These are phyloP conservation scores for Thinopyrum elongatum DNA, from an alignment of 176 grass and related monocot genomes.

Conservation along the genomic window DNA sequence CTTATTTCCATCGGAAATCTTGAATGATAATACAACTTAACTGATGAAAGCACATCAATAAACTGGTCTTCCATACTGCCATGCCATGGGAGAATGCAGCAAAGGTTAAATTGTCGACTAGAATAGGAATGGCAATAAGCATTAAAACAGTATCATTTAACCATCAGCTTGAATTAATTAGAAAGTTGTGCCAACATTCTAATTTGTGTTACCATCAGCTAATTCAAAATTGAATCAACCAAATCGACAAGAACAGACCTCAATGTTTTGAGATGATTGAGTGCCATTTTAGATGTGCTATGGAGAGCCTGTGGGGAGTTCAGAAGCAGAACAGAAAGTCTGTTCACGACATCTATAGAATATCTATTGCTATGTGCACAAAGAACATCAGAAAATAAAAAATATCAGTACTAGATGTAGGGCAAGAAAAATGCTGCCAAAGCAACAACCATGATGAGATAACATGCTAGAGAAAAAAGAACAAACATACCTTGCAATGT, in stretches of 20 bases:
- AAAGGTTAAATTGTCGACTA: background rate
- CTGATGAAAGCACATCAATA: background rate
- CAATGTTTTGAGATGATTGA: slow-evolving; percentile 80
- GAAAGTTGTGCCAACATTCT: background rate
- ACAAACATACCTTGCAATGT: slow-evolving; percentile 63
- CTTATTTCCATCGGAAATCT: background rate
- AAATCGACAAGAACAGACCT: slow-evolving; percentile 50
- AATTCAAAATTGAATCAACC: background rate
- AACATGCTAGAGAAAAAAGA: slow-evolving; percentile 15
- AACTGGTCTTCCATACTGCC: background rate
- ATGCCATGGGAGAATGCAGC: background rate
- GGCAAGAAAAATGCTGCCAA: background rate
- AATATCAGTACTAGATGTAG: background rate
- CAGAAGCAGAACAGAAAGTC: slow-evolving; percentile 66
- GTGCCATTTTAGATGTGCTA: slow-evolving; percentile 89
- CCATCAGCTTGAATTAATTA: background rate
- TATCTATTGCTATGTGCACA: slow-evolving; percentile 92
- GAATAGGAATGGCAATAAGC: background rate
- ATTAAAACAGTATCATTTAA: background rate
- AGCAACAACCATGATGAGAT: background rate
- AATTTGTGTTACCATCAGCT: background rate
- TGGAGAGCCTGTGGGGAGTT: slow-evolving; percentile 76
- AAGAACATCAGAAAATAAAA: slow-evolving; percentile 72
- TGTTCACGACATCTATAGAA: slow-evolving; percentile 98
- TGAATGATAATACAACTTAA: background rate